Percentiles rank a stretch among this genome's conserved stretches.
Evolutionary conservation across 495 filamentous ascomycete genomes (phyloP).

Genomic region (Penicillium bialowiezense): DNA sequence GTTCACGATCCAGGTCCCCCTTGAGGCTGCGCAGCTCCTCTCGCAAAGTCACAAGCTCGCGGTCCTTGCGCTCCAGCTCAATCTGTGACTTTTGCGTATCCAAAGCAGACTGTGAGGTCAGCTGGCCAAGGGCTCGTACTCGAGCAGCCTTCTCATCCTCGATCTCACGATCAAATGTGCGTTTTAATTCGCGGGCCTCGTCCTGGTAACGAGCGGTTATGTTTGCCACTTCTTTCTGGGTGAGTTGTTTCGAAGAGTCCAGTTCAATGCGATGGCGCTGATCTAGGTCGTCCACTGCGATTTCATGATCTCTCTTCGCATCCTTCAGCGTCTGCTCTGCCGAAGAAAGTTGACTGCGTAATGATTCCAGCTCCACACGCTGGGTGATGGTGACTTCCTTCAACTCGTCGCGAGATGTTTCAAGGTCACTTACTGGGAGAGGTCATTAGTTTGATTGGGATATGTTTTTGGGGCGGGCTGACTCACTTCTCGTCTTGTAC

Average conservation of each 20-base stretch:
- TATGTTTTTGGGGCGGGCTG: not conserved
- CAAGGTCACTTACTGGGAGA: constrained; percentile 62
- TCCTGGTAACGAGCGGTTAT: constrained; percentile 45
- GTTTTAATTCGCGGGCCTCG: constrained; percentile 46
- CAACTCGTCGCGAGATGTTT: constrained; percentile 56
- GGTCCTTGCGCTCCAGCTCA: constrained; percentile 60
- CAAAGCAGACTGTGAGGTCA: constrained; percentile 57
- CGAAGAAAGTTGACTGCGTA: constrained; percentile 46
- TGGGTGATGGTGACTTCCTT: constrained; percentile 54
- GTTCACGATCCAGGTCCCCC: constrained; percentile 62
- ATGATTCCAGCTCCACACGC: constrained; percentile 55
- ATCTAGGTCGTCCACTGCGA: constrained; percentile 57
- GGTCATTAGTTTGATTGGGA: constrained; percentile 4
- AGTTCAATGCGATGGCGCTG: constrained; percentile 47
- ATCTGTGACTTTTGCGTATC: constrained; percentile 63
- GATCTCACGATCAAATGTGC: constrained; percentile 53
- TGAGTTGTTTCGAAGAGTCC: constrained; percentile 39
- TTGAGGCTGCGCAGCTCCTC: constrained; percentile 51
- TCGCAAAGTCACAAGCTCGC: constrained; percentile 54
- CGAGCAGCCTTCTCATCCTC: constrained; percentile 61
- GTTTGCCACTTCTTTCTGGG: constrained; percentile 38
- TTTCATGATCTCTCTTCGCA: constrained; percentile 50
- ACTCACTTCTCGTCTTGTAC: constrained; percentile 72
- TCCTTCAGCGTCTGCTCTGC: constrained; percentile 48
- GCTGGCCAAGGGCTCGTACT: constrained; percentile 61